Conservation (phyloP, 2,329 filamentous ascomycete genomes). For the Fusarium tuaranense region DNA sequence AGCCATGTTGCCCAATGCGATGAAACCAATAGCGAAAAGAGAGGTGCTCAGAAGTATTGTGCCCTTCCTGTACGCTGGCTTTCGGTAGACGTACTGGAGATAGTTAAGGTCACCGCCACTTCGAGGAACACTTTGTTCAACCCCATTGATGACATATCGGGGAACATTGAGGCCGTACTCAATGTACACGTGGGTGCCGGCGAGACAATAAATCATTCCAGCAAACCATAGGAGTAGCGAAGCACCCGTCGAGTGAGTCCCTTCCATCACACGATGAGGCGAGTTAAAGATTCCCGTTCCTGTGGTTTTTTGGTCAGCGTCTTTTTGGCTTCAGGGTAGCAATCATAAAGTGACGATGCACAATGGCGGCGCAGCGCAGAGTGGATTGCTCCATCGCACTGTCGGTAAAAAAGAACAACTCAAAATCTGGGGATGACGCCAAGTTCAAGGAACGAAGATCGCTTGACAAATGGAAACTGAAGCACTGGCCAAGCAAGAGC, state of each 20-base stretch:
- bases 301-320: constrained; percentile 33
- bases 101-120: constrained; percentile 62
- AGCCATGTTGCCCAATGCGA: constrained; percentile 60
- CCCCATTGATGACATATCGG: constrained; percentile 52
- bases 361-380: background rate
- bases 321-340: background rate
- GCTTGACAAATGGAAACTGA: constrained; percentile 31
- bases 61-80: constrained; percentile 49
- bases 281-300: constrained; percentile 54
- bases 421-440: background rate
- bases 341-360: background rate
- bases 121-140: constrained; percentile 56
- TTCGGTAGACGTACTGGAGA: constrained; percentile 59
- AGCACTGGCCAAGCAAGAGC: constrained; percentile 27
- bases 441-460: background rate
- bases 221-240: constrained; percentile 56
- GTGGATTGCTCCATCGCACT: background rate
- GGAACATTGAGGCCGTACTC: constrained; percentile 62
- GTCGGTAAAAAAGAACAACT: background rate
- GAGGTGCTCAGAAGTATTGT: constrained; percentile 56
- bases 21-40: constrained; percentile 58
- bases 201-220: constrained; percentile 53
- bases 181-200: constrained; percentile 53
- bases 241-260: constrained; percentile 48
- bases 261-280: constrained; percentile 48